These are phyloP conservation scores for Aspergillus sp. DNA, from an alignment of 2,329 filamentous ascomycete genomes.

Conservation along the genomic window DNA sequence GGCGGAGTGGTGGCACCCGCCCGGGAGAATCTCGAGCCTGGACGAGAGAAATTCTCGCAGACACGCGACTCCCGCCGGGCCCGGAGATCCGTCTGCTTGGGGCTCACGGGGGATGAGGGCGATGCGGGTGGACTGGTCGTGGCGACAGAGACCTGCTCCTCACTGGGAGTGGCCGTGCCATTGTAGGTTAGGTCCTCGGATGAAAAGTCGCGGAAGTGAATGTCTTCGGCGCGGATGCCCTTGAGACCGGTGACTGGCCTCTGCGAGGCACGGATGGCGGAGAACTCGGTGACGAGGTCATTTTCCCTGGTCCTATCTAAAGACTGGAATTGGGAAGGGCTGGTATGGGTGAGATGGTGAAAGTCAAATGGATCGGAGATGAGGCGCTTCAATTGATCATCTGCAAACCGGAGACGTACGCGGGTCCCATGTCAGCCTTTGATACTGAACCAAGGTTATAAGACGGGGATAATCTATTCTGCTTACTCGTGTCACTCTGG, in stretches of 20 bases:
- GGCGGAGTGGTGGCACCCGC: constrained; percentile 37
- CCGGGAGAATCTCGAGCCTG: constrained; percentile 38
- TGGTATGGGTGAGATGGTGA: constrained; percentile 59
- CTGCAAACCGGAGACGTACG: constrained; percentile 17
- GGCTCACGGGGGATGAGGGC: constrained; percentile 22
- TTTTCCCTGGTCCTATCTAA: constrained; percentile 48
- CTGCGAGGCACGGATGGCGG: constrained; percentile 50
- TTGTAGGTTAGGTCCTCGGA: constrained; percentile 22
- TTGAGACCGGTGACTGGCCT: constrained; percentile 45
- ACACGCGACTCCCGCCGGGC: constrained; percentile 31
- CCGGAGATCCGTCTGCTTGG: constrained; percentile 14
- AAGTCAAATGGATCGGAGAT: constrained; percentile 63
- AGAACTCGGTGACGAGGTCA: constrained; percentile 51
- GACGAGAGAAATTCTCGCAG: constrained; percentile 54
- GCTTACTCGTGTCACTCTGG: constrained; percentile 33
- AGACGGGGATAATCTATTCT: no score
- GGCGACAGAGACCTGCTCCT: constrained; percentile 13
- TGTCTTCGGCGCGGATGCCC: constrained; percentile 49
- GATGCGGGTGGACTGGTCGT: constrained; percentile 27
- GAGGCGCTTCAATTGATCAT: constrained; percentile 40
- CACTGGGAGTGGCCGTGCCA: constrained; percentile 17
- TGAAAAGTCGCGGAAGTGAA: constrained; percentile 35
- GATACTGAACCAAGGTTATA: not conserved
- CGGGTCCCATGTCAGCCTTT: not conserved
- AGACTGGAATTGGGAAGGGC: constrained; percentile 49